Conservation (phyloP, 139 green algal genomes). For the Ettlia oleoabundans region DNA sequence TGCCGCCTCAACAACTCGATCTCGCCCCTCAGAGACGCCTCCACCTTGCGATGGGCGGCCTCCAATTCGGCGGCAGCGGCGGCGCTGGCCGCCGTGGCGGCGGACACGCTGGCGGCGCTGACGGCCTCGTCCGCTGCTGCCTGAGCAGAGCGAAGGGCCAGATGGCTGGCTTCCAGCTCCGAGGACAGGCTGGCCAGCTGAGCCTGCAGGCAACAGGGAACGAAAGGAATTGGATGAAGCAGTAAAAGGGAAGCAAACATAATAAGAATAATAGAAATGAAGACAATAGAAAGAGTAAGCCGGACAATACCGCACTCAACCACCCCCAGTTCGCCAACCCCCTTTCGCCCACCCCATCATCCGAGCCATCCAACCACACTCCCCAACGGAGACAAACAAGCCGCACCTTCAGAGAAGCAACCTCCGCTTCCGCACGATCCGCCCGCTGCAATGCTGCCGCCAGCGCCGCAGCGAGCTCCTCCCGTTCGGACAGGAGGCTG, state of each 20-base stretch:
- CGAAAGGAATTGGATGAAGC: background rate
- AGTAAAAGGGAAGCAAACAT: background rate
- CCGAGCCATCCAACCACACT: too few species aligned
- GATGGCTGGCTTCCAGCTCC: slow-evolving; percentile 41
- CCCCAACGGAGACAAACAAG: too few species aligned
- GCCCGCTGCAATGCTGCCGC: slow-evolving; percentile 16
- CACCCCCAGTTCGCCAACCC: too few species aligned
- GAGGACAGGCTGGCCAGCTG: slow-evolving; percentile 29
- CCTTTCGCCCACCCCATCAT: too few species aligned
- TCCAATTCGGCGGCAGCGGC: slow-evolving; percentile 19
- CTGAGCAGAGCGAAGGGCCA: slow-evolving; percentile 27
- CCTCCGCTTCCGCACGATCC: slow-evolving; percentile 24
- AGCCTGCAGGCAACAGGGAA: too few species aligned
- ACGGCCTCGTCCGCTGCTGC: slow-evolving; percentile 12
- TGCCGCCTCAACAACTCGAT: slow-evolving; percentile 39
- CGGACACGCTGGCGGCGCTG: slow-evolving; percentile 3
- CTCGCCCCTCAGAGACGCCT: slow-evolving; percentile 19
- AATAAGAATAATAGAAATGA: background rate
- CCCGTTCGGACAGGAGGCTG: background rate
- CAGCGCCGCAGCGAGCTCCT: background rate
- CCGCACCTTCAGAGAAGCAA: slow-evolving; percentile 25
- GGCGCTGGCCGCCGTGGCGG: slow-evolving; percentile 20
- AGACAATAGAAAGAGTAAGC: background rate
- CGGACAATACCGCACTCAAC: background rate
- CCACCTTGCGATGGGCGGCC: slow-evolving; percentile 23